phyloP scores from a whole-genome alignment of 2,329 filamentous ascomycete genomes.

The Claviceps sp. region DNA sequence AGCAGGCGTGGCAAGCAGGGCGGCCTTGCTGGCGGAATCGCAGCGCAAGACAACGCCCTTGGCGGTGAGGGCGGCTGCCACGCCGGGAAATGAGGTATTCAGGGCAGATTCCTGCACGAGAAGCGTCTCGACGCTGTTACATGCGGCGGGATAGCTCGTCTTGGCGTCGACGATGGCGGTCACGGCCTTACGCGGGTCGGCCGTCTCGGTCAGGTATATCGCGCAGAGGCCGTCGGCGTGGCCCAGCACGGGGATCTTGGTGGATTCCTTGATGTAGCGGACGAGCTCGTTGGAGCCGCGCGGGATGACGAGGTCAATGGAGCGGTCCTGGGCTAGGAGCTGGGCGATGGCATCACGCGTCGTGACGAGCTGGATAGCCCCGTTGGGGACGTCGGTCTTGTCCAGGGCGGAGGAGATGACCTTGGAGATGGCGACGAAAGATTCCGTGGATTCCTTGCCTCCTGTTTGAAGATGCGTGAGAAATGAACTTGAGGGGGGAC shows the following conservation, averaged over 20 bases:
- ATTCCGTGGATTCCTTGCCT: constrained; percentile 88
- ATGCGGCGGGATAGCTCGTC: constrained; percentile 86
- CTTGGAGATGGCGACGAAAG: constrained; percentile 81
- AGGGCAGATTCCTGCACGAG: constrained; percentile 67
- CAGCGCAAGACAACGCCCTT: constrained; percentile 76
- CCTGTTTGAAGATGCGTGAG: constrained; percentile 30
- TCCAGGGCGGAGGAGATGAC: constrained; percentile 70
- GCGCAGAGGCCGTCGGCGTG: constrained; percentile 91
- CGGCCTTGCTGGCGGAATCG: constrained; percentile 52
- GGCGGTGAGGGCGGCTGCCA: constrained; percentile 59
- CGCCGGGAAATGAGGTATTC: constrained; percentile 49
- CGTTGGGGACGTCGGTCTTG: constrained; percentile 63
- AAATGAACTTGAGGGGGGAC: too few relatives aligned
- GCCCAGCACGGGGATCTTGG: constrained; percentile 88
- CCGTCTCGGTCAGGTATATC: constrained; percentile 71
- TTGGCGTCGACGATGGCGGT: constrained; percentile 83
- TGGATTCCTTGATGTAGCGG: constrained; percentile 75
- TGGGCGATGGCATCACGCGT: constrained; percentile 83
- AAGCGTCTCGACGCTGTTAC: constrained; percentile 87
- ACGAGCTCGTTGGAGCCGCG: constrained; percentile 84
- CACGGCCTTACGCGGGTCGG: constrained; percentile 56
- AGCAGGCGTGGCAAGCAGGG: constrained; percentile 33
- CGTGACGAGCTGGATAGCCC: constrained; percentile 84
- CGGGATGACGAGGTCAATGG: constrained; percentile 92
- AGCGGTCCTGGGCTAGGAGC: constrained; percentile 70